Evolutionary conservation across 768 basidiomycete species (phyloP), one percentile per base, ranked within the genome.

Genomic region (Plicaturopsis crispa): DNA sequence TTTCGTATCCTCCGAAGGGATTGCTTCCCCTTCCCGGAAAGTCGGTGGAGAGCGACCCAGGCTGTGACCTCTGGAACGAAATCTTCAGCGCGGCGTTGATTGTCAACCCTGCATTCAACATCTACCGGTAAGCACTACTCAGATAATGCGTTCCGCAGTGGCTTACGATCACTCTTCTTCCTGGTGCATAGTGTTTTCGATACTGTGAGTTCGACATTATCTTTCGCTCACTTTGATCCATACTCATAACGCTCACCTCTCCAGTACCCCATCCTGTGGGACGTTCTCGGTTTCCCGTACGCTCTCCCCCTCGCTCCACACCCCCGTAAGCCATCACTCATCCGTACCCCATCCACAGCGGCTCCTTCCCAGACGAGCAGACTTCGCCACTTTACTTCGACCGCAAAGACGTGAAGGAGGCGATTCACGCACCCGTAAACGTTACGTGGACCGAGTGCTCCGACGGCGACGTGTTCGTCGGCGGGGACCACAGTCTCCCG

Each of bases 241-340:
- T n/a, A n/a, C n/a, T n/a, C n/a, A n/a, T n/a, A n/a, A n/a, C n/a
- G n/a, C n/a, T n/a, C n/a, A n/a, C n/a, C n/a, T n/a, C n/a, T n/a
- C 8, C 32, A 67, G 47, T 84, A 63, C 56, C 84, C 83, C 0
- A 65, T 81, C 28, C 61, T 80, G 10, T 86, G 81, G 83, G 84
- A 86, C 43, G 82, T 85, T 4, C 77, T 86, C 21, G 84, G 83
- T 14, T 84, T 81, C 69, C 83, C 84, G 76, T 83, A 48, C 23
- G 75, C 53, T 2, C 7, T 23, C 35, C 33, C 23, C 17, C n/a
- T 33, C 42, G 4, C 22, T 36, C 24, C 4, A 12, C 32, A 33
- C 13, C 31, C 19, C 38, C 16, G 22, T 8, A 16, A 23, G n/a
- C n/a, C n/a, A n/a, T n/a, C n/a, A n/a, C n/a, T n/a, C n/a, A n/a